phyloP scores from a whole-genome alignment of 805 yeast genomes.

The Kurtzmaniella cleridarum region DNA sequence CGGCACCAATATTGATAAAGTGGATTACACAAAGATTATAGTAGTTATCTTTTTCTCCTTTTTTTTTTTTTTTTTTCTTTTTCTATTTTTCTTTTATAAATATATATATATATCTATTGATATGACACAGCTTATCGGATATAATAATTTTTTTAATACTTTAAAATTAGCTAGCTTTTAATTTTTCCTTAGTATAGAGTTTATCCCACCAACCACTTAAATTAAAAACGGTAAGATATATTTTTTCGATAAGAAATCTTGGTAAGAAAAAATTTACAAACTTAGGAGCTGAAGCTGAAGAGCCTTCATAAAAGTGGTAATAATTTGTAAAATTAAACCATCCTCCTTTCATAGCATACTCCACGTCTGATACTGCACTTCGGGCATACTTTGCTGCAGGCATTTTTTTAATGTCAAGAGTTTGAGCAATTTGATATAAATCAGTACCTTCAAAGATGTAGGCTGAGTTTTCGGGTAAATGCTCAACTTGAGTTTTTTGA shows the following conservation, averaged over 20 bases:
- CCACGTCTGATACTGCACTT: slow-evolving; percentile 19
- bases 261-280: background rate
- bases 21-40: too few species aligned
- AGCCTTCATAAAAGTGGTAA: background rate
- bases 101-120: too few species aligned
- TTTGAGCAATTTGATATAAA: background rate
- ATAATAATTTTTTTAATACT: too few species aligned
- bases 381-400: slow-evolving; percentile 15
- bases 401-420: slow-evolving; percentile 5
- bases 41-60: too few species aligned
- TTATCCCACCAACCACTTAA: background rate
- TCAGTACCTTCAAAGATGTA: slow-evolving; percentile 1
- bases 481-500: background rate
- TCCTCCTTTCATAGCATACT: slow-evolving; percentile 11
- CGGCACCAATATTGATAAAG: too few species aligned
- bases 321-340: background rate
- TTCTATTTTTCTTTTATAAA: too few species aligned
- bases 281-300: background rate
- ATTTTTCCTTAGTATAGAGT: too few species aligned
- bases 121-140: too few species aligned
- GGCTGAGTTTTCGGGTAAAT: background rate
- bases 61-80: too few species aligned
- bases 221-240: background rate
- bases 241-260: background rate
- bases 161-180: too few species aligned